phyloP scores from a whole-genome alignment of 805 yeast species.

The Blastobotrys terrestris region DNA sequence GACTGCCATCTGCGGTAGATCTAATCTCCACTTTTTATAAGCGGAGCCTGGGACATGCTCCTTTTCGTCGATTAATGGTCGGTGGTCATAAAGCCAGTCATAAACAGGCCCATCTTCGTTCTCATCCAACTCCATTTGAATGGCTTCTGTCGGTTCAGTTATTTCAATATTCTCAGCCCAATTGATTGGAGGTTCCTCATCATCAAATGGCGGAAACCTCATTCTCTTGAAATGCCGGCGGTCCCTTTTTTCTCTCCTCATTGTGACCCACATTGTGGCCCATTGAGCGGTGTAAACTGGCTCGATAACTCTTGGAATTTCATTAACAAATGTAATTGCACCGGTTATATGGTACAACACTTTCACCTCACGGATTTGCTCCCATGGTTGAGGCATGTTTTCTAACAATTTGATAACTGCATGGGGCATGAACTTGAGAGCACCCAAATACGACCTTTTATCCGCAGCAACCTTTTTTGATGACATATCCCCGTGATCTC shows the following conservation, averaged over 20 bases:
- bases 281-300: constrained; percentile 92
- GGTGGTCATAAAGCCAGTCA: constrained; percentile 78
- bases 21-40: constrained; percentile 65
- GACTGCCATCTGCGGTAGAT: constrained; percentile 54
- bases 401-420: constrained; percentile 84
- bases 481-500: constrained; percentile 79
- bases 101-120: constrained; percentile 52
- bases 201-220: constrained; percentile 95
- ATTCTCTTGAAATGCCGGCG: constrained; percentile 83
- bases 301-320: constrained; percentile 83
- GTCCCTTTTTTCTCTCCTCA: constrained; percentile 93
- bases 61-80: constrained; percentile 58
- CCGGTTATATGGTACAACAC: constrained; percentile 89
- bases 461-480: constrained; percentile 74
- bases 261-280: constrained; percentile 87
- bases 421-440: constrained; percentile 92
- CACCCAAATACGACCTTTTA: constrained; percentile 81
- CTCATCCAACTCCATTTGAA: constrained; percentile 59
- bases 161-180: constrained; percentile 77
- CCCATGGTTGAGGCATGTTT: constrained; percentile 99
- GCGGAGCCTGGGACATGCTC: constrained; percentile 67
- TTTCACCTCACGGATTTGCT: constrained; percentile 71
- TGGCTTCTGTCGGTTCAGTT: constrained; percentile 64
- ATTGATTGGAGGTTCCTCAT: constrained; percentile 88
- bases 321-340: constrained; percentile 92